These are phyloP conservation scores for Lachancea meyersii DNA, from an alignment of 805 yeast species.

Conservation along the genomic window DNA sequence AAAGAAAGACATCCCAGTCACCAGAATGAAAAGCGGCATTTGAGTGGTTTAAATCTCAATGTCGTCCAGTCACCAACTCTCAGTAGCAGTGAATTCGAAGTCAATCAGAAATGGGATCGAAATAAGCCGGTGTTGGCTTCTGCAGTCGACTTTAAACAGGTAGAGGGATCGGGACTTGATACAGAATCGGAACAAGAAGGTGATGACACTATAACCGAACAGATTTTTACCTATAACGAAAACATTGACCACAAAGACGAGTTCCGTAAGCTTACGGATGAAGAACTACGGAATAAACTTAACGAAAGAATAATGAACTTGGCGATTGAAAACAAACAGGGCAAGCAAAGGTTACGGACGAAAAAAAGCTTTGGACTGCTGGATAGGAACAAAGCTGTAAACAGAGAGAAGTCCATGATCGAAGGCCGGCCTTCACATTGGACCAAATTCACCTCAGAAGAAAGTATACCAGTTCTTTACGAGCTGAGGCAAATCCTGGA, in stretches of 20 bases:
- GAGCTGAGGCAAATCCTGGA: conserved; percentile 24
- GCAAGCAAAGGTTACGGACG: conserved; percentile 25
- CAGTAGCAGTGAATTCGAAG: conserved; percentile 6
- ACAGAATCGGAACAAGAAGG: conserved; percentile 10
- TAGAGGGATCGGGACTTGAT: conserved; percentile 15
- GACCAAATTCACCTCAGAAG: conserved; percentile 22
- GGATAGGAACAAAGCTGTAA: conserved; percentile 10
- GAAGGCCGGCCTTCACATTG: conserved; percentile 20
- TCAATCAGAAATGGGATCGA: background rate
- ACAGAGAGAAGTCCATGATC: background rate
- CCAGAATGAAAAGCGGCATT: background rate
- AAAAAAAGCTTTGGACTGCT: conserved; percentile 30
- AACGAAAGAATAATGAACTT: conserved; percentile 25
- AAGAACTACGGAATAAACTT: conserved; percentile 24
- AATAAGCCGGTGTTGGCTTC: conserved; percentile 3
- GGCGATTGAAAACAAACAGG: conserved; percentile 28
- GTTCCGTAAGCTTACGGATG: conserved; percentile 20
- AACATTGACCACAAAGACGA: conserved; percentile 8
- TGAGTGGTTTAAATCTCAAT: conserved; percentile 21
- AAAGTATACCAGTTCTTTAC: conserved; percentile 28
- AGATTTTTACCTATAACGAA: conserved; percentile 4
- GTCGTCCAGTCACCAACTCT: conserved; percentile 14
- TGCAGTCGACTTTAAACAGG: conserved; percentile 13
- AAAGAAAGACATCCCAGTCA: background rate
- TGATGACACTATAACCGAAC: conserved; percentile 3